Base-by-base conservation (phyloP, 768 basidiomycete genomes). In the Auricularia cornea region DNA sequence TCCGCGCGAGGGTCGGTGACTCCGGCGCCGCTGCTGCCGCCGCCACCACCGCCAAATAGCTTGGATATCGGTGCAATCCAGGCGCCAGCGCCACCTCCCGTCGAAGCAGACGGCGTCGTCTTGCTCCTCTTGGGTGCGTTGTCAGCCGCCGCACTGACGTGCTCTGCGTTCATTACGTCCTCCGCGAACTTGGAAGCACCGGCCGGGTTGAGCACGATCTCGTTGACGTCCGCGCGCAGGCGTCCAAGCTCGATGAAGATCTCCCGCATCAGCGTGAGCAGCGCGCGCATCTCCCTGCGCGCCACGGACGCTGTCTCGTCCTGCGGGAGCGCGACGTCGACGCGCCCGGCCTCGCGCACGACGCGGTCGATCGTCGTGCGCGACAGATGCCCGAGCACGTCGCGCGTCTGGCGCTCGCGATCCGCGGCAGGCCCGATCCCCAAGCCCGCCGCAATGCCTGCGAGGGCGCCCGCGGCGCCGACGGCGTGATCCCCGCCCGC, bases 31-130 rank as follows among this genome's bases (percentile, higher is more conserved):
- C 66, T 2, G 73, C 26, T 16, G 65, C 68, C 3, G 69, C 61
- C 2, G 69, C 67, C 72, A 66, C 32, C 72, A 70, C 30, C 71
- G 32, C 81, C 77, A 69, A 94, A 92, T 20, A 94, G 75, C 72
- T 92, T 94, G 20, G 91, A 89, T 51, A 95, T 80, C 3, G 92
- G 92, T 2, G 87, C 85, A 73, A 94, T 94, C 94, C 92, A 96
- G 30, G 85, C 83, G 8, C 40, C 60, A 35, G 78, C 73, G 4
- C 78, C 61, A 1, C 65, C 66, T 11, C 66, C 54, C 16, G 56
- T 40, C 30, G 66, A 72, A 8, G 75, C 65, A 23, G 61, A 30
- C 26, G 61, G 61, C 12, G 40, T 61, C 52, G 66, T 20, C 20
- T 44, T 48, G 40, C 35, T 31, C 6, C 23, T 59, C 41, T 28